A percentile compares a stretch with the other conserved stretches of the same genome.
phyloP scores from a whole-genome alignment of 768 basidiomycete genomes.

The Tylopilus cervinicoccineus region DNA sequence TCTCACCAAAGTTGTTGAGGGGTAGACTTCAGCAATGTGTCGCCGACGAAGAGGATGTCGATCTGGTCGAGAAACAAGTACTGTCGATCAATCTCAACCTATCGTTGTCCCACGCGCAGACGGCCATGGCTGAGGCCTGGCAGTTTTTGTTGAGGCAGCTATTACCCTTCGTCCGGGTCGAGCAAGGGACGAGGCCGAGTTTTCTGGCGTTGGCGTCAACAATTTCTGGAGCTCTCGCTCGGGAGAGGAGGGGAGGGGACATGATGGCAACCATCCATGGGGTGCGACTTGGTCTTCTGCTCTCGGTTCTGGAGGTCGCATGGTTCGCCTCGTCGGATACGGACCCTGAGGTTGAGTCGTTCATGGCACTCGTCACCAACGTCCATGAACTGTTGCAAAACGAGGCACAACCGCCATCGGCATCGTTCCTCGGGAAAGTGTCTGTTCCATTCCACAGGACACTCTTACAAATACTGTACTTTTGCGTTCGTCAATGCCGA shows the following conservation, averaged over 20 bases:
- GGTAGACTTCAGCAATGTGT: conserved; percentile 48
- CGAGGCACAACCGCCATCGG: conserved; percentile 67
- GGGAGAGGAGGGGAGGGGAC: conserved; percentile 70
- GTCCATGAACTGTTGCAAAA: conserved; percentile 66
- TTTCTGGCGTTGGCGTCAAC: conserved; percentile 56
- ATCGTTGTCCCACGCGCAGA: conserved; percentile 78
- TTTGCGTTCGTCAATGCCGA: conserved; percentile 63
- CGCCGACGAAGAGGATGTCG: conserved; percentile 36
- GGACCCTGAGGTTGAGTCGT: conserved; percentile 49
- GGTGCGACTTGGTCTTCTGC: conserved; percentile 66
- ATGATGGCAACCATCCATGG: conserved; percentile 83
- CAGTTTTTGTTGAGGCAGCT: conserved; percentile 63
- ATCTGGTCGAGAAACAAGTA: conserved; percentile 54
- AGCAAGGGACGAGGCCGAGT: conserved; percentile 50
- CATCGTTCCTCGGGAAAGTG: conserved; percentile 64
- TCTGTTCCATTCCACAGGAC: conserved; percentile 73
- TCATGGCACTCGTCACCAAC: conserved; percentile 58
- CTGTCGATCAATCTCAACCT: conserved; percentile 83
- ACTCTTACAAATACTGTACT: conserved; percentile 77
- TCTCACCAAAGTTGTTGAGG: conserved; percentile 57
- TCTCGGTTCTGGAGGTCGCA: conserved; percentile 73
- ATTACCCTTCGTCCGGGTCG: conserved; percentile 60
- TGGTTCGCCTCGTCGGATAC: conserved; percentile 67
- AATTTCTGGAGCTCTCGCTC: conserved; percentile 62
- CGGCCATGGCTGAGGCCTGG: conserved; percentile 74